Evolutionary conservation across 2,329 filamentous ascomycete genomes (phyloP).

Genomic region (Fonsecaea pedrosoi): DNA sequence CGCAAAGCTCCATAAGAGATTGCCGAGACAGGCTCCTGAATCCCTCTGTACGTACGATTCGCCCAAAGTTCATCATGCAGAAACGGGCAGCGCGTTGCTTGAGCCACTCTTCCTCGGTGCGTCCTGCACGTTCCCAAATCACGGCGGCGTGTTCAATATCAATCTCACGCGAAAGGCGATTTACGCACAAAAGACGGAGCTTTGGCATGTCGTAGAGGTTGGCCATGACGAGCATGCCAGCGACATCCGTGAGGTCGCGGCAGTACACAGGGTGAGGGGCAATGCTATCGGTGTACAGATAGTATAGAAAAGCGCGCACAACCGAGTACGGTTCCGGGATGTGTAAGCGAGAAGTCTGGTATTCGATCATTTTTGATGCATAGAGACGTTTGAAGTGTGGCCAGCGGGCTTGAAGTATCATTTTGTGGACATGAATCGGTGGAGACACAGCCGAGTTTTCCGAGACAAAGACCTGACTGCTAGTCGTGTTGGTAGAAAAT

Average conservation of each 20-base stretch:
- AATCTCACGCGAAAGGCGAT: constrained; percentile 85
- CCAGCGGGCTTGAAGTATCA: constrained; percentile 94
- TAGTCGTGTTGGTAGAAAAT: constrained; percentile 34
- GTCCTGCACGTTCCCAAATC: constrained; percentile 91
- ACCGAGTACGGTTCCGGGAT: constrained; percentile 95
- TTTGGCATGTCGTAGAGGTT: constrained; percentile 98
- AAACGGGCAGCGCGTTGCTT: constrained; percentile 85
- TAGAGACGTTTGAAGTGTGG: constrained; percentile 94
- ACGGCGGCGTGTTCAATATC: constrained; percentile 94
- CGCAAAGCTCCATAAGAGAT: constrained; percentile 86
- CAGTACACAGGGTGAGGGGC: constrained; percentile 64
- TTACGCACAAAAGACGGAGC: constrained; percentile 86
- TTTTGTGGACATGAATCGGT: constrained; percentile 91
- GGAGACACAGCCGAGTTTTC: constrained; percentile 64
- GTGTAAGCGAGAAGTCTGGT: constrained; percentile 96
- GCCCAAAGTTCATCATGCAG: constrained; percentile 92
- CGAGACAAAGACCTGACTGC: constrained; percentile 34
- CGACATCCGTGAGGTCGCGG: constrained; percentile 77
- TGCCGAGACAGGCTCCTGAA: constrained; percentile 81
- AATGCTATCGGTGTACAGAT: constrained; percentile 95
- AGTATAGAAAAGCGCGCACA: constrained; percentile 93
- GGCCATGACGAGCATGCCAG: constrained; percentile 93
- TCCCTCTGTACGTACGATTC: constrained; percentile 85
- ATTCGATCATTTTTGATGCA: constrained; percentile 94
- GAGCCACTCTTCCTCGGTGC: constrained; percentile 92